These are phyloP conservation scores for Cerioporus squamosus DNA, from an alignment of 1,284 basidiomycete genomes.

Conservation along the genomic window DNA sequence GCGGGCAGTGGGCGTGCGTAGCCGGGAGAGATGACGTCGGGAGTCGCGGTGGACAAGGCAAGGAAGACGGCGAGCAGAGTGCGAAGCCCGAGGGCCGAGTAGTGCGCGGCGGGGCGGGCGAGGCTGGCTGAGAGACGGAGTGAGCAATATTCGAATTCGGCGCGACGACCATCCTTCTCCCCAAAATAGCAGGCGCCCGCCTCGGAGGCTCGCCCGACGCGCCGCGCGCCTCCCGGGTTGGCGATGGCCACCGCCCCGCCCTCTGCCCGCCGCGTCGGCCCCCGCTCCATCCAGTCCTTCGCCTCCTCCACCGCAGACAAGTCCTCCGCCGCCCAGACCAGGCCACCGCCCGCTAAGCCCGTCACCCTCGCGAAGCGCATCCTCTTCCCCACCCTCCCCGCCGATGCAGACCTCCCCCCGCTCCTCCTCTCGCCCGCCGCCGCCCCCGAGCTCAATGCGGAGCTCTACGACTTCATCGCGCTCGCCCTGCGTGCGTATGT, in stretches of 20 bases:
- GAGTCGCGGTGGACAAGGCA: no score
- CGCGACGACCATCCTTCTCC: no score
- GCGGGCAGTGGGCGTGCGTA: background rate
- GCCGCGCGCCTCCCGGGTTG: slow-evolving; percentile 6
- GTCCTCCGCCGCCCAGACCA: slow-evolving; percentile 18
- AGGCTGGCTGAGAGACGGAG: no score
- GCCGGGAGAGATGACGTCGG: background rate
- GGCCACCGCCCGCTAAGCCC: slow-evolving; percentile 29
- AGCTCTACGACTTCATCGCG: slow-evolving; percentile 79
- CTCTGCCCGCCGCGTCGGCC: slow-evolving; percentile 27
- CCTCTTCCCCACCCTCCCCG: slow-evolving; percentile 63
- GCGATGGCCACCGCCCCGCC: slow-evolving; percentile 30
- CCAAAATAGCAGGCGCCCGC: background rate
- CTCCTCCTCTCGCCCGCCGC: slow-evolving; percentile 49
- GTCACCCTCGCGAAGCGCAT: slow-evolving; percentile 63
- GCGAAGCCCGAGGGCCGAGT: no score
- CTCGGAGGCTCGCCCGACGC: slow-evolving; percentile 1
- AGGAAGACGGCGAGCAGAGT: no score
- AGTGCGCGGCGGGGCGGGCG: no score
- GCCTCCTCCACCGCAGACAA: slow-evolving; percentile 36
- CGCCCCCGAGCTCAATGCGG: slow-evolving; percentile 61
- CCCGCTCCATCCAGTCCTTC: slow-evolving; percentile 34
- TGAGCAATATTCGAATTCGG: no score
- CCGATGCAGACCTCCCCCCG: slow-evolving; percentile 54
- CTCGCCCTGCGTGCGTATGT: slow-evolving; percentile 77